phyloP scores from a whole-genome alignment of 805 yeast species.

The Starmerella davenportii region DNA sequence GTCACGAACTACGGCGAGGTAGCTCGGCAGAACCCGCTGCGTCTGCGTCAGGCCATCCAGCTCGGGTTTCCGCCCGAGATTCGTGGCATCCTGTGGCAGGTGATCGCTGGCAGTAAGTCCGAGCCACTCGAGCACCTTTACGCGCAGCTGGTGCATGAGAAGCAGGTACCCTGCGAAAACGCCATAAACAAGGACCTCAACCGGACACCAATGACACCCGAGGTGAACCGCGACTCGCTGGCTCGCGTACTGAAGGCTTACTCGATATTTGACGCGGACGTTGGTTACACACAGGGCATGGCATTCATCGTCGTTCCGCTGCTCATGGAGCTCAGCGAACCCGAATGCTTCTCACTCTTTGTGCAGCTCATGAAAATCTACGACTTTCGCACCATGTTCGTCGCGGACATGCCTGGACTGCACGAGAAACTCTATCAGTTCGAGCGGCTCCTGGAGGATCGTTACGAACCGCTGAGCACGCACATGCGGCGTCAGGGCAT shows the following conservation, averaged over 20 bases:
- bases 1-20: slow-evolving; percentile 58
- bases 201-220: slow-evolving; percentile 67
- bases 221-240: slow-evolving; percentile 37
- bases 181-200: slow-evolving; percentile 66
- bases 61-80: slow-evolving; percentile 71
- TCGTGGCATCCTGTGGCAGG: slow-evolving; percentile 85
- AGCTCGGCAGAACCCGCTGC: slow-evolving; percentile 42
- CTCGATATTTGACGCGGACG: slow-evolving; percentile 72
- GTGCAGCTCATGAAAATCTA: slow-evolving; percentile 73
- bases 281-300: slow-evolving; percentile 97
- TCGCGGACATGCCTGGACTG: slow-evolving; percentile 88
- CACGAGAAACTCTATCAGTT: slow-evolving; percentile 73
- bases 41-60: slow-evolving; percentile 42
- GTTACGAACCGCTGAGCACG: slow-evolving; percentile 48
- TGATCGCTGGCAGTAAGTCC: slow-evolving; percentile 63
- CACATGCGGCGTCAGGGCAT: slow-evolving; percentile 79
- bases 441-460: slow-evolving; percentile 68
- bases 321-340: slow-evolving; percentile 58
- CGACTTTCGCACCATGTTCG: slow-evolving; percentile 54
- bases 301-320: slow-evolving; percentile 80
- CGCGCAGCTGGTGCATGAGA: slow-evolving; percentile 29
- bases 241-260: slow-evolving; percentile 68
- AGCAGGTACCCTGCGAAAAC: slow-evolving; percentile 46
- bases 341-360: slow-evolving; percentile 69
- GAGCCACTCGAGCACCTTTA: slow-evolving; percentile 42